Base-by-base conservation (phyloP, 495 filamentous ascomycete genomes). In the Entonaema liquescens region DNA sequence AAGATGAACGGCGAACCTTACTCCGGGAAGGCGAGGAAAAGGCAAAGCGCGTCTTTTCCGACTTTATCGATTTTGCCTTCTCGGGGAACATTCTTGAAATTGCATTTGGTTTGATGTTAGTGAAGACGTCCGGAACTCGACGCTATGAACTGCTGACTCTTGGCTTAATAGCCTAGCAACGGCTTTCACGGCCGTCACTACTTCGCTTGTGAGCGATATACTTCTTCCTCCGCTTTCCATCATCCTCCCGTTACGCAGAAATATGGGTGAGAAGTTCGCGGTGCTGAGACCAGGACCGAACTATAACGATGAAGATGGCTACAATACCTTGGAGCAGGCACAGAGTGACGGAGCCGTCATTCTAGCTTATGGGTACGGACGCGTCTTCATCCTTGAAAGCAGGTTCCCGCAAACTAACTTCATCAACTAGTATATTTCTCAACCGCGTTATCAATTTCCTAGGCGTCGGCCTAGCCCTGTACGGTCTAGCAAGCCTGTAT, bases 61-160 rank as follows among this genome's bases (percentile, higher is more conserved):
- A 88, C 31, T 93, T 93, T 77, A 75, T 88, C 28, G 89, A 91
- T 59, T 93, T 91, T 66, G 90, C 89, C 6, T 85, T 91, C 28
- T 85, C 89, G 53, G 91, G 91, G 62, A 93, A 93, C 66, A 89
- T 93, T 33, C 84, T 93, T 26, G 89, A 92, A 75, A 89, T 93
- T 47, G 91, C 91, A 13, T 87, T 92, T 49, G 91, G 91, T 70
- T 82, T 93, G 78, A 92, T 93, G 89, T 91, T 69, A 74, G 83
- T 73, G 26, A 50, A 55, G 5, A 35, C 47, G 31, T 25, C 17
- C 23, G 13, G 47, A 38, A 19, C 36, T 44, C 9, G n/a, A 19
- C 47, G 33, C 26, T 17, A 15, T 28, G 17, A 1, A 15, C 53
- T 60, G 12, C 56, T 71, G 21, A 71, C 52, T 56, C 54, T 55